These are phyloP conservation scores for Coemansia sp. DNA, from an alignment of 192 early-diverging fungal genomes.

Conservation along the genomic window DNA sequence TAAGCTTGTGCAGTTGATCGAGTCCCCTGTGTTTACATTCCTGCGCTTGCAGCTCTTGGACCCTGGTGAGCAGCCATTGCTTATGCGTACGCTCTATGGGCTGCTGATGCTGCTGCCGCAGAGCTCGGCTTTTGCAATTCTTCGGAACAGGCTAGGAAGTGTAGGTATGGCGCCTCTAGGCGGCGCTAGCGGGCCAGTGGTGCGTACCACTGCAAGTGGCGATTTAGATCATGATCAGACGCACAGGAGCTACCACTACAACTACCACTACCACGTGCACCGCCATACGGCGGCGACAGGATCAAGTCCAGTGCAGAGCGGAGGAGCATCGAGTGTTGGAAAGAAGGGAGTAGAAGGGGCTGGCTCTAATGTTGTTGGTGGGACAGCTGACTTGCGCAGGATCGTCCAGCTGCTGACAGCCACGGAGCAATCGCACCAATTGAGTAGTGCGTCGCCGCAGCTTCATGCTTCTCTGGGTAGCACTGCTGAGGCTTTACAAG, in stretches of 20 bases:
- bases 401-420: conserved; percentile 2
- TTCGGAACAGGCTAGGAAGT: conserved; percentile 89
- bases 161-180: conserved; percentile 53
- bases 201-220: background rate
- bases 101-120: conserved; percentile 97
- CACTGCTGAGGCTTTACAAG: too few relatives aligned
- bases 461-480: background rate
- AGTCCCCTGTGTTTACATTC: conserved; percentile 97
- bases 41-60: conserved; percentile 92
- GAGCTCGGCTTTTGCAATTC: conserved; percentile 91
- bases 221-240: background rate
- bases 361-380: background rate
- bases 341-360: too few relatives aligned
- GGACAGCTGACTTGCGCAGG: background rate
- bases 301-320: too few relatives aligned
- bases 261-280: conserved; percentile 29
- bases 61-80: conserved; percentile 81
- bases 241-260: conserved; percentile 27
- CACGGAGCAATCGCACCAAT: conserved; percentile 2
- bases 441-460: too few relatives aligned
- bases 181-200: background rate
- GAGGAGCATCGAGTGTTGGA: too few relatives aligned
- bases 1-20: conserved; percentile 95
- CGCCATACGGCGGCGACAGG: background rate
- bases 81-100: conserved; percentile 93